Evolutionary conservation across 2,329 filamentous ascomycete genomes (phyloP).

Genomic region (Pseudomassariella vexata): DNA sequence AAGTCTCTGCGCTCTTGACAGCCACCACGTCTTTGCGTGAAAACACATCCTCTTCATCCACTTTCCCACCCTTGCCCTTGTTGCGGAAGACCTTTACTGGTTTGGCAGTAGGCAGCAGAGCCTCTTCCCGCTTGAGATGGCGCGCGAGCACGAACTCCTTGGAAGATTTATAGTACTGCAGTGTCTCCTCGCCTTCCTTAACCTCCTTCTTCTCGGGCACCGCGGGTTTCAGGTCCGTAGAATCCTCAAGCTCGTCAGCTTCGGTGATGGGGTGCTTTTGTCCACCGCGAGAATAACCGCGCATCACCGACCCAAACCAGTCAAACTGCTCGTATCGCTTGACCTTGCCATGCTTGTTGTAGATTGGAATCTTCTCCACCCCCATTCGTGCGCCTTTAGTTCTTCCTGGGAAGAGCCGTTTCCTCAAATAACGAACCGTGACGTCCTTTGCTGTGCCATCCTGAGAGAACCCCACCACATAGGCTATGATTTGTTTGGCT

Average conservation of each 20-base stretch:
- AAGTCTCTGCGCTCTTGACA: conserved; percentile 90
- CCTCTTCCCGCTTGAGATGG: conserved; percentile 88
- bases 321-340: conserved; percentile 73
- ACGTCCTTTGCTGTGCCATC: conserved; percentile 94
- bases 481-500: conserved; percentile 83
- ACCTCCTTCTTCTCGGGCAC: conserved; percentile 68
- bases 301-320: conserved; percentile 82
- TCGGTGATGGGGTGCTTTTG: conserved; percentile 53
- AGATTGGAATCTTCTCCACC: conserved; percentile 72
- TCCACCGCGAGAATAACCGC: conserved; percentile 55
- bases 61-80: conserved; percentile 67
- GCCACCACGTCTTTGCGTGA: conserved; percentile 71
- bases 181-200: conserved; percentile 70
- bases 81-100: conserved; percentile 71
- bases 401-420: conserved; percentile 76
- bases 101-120: conserved; percentile 61
- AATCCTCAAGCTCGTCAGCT: conserved; percentile 74
- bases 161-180: conserved; percentile 84
- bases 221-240: conserved; percentile 67
- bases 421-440: conserved; percentile 82
- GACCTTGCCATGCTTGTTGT: conserved; percentile 72
- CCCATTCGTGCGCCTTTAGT: conserved; percentile 81
- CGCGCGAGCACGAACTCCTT: conserved; percentile 79
- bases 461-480: conserved; percentile 74
- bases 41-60: conserved; percentile 75